Conservation (phyloP, 208 protist genomes). For the Leishmania martiniquensis region DNA sequence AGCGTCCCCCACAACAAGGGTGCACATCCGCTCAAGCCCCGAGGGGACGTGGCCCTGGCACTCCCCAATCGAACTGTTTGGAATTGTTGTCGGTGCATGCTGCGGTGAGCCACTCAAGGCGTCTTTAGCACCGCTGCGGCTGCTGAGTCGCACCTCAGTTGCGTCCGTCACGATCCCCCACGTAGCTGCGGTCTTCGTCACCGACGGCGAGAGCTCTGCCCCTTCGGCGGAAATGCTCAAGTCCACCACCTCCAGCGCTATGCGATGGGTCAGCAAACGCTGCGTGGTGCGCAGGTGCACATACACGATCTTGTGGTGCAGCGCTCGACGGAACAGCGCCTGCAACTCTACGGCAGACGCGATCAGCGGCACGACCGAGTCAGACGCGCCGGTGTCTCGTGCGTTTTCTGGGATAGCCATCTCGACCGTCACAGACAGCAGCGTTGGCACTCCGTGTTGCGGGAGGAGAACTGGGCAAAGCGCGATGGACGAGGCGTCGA, state of each 20-base stretch:
- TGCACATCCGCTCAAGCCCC: constrained; percentile 2
- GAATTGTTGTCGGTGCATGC: background rate
- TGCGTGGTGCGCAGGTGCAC: constrained; percentile 35
- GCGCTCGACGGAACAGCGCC: constrained; percentile 40
- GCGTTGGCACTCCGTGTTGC: constrained; percentile 5
- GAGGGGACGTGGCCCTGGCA: background rate
- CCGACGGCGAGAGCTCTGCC: background rate
- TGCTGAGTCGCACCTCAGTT: constrained; percentile 24
- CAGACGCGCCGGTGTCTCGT: background rate
- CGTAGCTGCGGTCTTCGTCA: background rate
- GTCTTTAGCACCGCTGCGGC: background rate
- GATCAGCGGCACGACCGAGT: constrained; percentile 3
- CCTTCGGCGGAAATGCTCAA: background rate
- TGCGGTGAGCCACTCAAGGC: background rate
- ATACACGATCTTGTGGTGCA: constrained; percentile 42
- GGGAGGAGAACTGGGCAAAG: constrained; percentile 12
- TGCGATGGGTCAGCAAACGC: constrained; percentile 30
- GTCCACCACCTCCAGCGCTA: constrained; percentile 37
- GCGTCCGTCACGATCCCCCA: constrained; percentile 38
- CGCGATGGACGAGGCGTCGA: constrained; percentile 16
- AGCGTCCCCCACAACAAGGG: constrained; percentile 46
- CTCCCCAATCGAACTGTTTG: background rate
- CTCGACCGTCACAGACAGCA: constrained; percentile 18
- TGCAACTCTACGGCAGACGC: constrained; percentile 28
- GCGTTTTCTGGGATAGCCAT: constrained; percentile 10